Conservation (phyloP, 805 yeast species). For the Zygosaccharomyces kombuchaensis region DNA sequence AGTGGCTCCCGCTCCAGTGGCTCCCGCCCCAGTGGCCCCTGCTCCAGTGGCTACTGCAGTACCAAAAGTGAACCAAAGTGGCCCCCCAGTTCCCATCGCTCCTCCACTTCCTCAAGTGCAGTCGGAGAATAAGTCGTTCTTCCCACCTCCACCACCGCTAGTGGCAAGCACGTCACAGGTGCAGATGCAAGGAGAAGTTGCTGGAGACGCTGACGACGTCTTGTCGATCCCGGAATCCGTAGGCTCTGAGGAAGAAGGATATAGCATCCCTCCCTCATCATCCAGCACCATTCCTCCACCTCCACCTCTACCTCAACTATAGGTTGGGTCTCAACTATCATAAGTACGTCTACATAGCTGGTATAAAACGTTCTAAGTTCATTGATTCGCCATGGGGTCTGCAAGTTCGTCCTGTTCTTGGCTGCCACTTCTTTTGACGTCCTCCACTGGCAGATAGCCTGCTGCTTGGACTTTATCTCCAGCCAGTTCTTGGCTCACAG, state of each 20-base stretch:
- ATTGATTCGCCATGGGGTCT: conserved; percentile 37
- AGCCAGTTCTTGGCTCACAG: conserved; percentile 32
- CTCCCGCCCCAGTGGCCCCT: conserved; percentile 19
- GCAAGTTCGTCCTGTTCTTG: conserved; percentile 31
- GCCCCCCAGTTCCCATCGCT: conserved; percentile 38
- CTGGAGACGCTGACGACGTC: conserved; percentile 27
- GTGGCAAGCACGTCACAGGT: background rate
- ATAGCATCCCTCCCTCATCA: conserved; percentile 18
- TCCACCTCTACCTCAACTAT: conserved; percentile 29
- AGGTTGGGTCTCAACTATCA: background rate
- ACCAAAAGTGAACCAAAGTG: conserved; percentile 23
- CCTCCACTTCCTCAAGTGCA: conserved; percentile 39
- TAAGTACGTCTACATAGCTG: conserved; percentile 9
- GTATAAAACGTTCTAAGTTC: conserved; percentile 13
- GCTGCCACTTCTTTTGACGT: background rate
- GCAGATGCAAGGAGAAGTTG: conserved; percentile 8
- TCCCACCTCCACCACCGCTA: conserved; percentile 16
- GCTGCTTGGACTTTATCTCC: conserved; percentile 22
- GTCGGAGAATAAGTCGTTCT: conserved; percentile 8
- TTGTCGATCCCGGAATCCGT: conserved; percentile 37
- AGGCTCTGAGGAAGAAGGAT: conserved; percentile 27
- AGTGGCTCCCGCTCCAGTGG: conserved; percentile 23
- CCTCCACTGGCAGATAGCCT: background rate
- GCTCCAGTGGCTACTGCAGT: conserved; percentile 33
- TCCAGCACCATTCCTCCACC: conserved; percentile 28